Evolutionary conservation across 495 filamentous ascomycete genomes (phyloP).

Genomic region (Annulohypoxylon bovei): DNA sequence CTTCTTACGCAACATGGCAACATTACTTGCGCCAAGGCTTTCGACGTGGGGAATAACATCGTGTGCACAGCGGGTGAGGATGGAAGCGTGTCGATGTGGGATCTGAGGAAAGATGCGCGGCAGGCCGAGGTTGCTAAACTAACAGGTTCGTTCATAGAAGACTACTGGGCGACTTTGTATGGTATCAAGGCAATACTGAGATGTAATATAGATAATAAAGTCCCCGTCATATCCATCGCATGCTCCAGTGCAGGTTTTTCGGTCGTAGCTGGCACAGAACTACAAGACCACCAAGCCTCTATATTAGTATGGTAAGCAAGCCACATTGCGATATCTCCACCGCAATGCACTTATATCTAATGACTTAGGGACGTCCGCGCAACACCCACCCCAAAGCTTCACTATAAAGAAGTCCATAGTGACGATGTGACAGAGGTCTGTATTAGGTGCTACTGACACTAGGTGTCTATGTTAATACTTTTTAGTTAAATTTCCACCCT

Average conservation of each 20-base stretch:
- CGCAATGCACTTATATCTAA: conserved; percentile 13
- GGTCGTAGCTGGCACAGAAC: conserved; percentile 81
- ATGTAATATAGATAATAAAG: conserved; percentile 50
- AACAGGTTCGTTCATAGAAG: conserved; percentile 49
- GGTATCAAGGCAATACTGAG: conserved; percentile 19
- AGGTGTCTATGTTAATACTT: background rate
- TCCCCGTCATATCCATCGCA: conserved; percentile 74
- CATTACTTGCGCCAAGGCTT: conserved; percentile 65
- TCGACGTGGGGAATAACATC: conserved; percentile 51
- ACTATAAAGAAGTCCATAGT: conserved; percentile 87
- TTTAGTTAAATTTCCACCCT: conserved; percentile 78
- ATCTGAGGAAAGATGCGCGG: conserved; percentile 57
- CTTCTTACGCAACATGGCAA: conserved; percentile 62
- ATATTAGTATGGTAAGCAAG: conserved; percentile 75
- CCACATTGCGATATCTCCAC: background rate
- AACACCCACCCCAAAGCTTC: conserved; percentile 58
- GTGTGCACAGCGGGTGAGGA: conserved; percentile 71
- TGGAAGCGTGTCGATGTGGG: conserved; percentile 67
- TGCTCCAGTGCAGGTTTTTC: conserved; percentile 65
- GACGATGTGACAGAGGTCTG: conserved; percentile 87
- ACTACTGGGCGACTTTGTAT: conserved; percentile 2
- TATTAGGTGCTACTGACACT: background rate
- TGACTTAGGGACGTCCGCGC: conserved; percentile 73
- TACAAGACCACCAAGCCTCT: conserved; percentile 74
- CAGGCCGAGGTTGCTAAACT: conserved; percentile 50